phyloP scores from a whole-genome alignment of 306 rosid genomes.

The Hylodesmum podocarpum region DNA sequence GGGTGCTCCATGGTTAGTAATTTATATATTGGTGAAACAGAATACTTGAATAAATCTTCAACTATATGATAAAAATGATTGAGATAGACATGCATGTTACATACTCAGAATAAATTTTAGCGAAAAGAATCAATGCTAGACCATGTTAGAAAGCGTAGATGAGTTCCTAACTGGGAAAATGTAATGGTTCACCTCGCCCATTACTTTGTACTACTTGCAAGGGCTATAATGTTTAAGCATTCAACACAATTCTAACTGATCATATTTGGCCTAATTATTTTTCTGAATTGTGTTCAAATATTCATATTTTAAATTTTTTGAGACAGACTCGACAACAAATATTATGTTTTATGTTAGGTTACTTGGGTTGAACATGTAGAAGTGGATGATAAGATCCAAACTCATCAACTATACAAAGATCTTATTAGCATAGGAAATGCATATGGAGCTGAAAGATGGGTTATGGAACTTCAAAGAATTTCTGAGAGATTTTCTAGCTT shows the following conservation, averaged over 20 bases:
- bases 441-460: slow-evolving; percentile 79
- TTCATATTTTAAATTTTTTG: not conserved
- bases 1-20: slow-evolving; percentile 58
- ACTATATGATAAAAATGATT: not conserved
- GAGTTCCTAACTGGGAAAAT: not conserved
- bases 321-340: not conserved
- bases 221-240: not conserved
- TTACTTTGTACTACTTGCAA: not conserved
- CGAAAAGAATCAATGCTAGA: not conserved
- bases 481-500: slow-evolving; percentile 47
- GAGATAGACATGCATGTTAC: not conserved
- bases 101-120: not conserved
- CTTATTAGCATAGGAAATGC: slow-evolving; percentile 31
- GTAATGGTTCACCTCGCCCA: not conserved
- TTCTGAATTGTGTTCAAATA: not conserved
- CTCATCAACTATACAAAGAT: slow-evolving; percentile 56
- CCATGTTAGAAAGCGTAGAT: not conserved
- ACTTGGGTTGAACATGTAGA: slow-evolving; percentile 86
- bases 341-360: slow-evolving; percentile 40
- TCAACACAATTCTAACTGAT: not conserved
- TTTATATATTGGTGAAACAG: not conserved
- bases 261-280: not conserved
- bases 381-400: slow-evolving; percentile 54
- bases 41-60: not conserved
- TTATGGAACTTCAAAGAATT: slow-evolving; percentile 62